Evolutionary conservation across 371 early-diverging fungal species (phyloP), one percentile per base, ranked within the genome.

Genomic region (Fennellomyces sp.): DNA sequence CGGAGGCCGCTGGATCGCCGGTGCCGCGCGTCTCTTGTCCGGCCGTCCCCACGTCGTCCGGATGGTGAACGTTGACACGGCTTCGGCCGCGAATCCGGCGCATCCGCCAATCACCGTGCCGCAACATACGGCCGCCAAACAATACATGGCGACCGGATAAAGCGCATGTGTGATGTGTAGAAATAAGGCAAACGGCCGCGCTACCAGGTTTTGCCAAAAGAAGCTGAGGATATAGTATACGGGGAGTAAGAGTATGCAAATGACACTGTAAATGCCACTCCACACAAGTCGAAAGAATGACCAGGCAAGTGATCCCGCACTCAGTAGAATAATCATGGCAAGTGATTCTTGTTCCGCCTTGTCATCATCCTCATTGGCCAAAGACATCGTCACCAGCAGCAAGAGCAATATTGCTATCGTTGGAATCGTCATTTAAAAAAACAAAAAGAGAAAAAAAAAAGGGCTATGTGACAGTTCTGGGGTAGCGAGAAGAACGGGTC

Each of bases 31-130:
- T 5, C 17, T 17, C 27, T 54, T 12, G 10, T 39, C 3, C 27
- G 8, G 51, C 17, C 55, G 55, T 2, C 78, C 78, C 78, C 78
- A 78, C 3, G 76, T 74, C 1, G 69, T 61, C 25, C 69, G 52
- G 8, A 80, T 61, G 5, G 75, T 25, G 3, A 75, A 27, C 2
- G 74, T 61, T 11, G 75, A 68, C 25, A 70, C 54, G 0, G 75
- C 80, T 56, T 80, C 80, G 5, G 71, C 64, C 27, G 73, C 72
- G 58, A 80, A 76, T 12, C 80, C 80, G 11, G 75, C 77, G 57
- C 69, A 80, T 0, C 73, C 77, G 21, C 80, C 80, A 42, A 80
- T 76, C 21, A 76, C 36, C 0, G 71, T 19, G 10, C 80, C 80
- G 53, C 77, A 80, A 21, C 45, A 50, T 17, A 64, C 56, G 1